Percentiles rank a stretch among this genome's conserved stretches.
Evolutionary conservation across 306 rosid species (phyloP).

Genomic region (Acacia acuminata): DNA sequence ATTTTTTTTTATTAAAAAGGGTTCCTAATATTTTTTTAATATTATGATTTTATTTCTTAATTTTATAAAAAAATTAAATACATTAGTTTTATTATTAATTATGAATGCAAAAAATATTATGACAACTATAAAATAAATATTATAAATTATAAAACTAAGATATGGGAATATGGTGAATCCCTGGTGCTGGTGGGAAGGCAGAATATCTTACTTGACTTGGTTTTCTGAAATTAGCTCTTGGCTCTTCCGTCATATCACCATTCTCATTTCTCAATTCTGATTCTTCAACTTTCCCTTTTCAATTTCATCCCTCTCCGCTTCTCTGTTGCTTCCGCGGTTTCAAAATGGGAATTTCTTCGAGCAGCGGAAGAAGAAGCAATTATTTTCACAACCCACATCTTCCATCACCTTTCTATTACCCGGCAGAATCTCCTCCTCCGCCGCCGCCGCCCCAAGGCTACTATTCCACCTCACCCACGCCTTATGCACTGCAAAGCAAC

Average conservation of each 20-base stretch:
- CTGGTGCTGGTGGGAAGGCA: not conserved
- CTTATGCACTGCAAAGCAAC: constrained; percentile 31
- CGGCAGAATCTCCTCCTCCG: constrained; percentile 44
- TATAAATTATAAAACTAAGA: not conserved
- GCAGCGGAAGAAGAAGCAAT: constrained; percentile 61
- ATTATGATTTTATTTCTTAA: too few relatives aligned
- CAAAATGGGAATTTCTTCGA: constrained; percentile 78
- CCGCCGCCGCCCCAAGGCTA: constrained; percentile 46
- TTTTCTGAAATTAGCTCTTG: not conserved
- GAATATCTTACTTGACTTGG: too few relatives aligned
- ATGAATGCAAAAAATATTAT: too few relatives aligned
- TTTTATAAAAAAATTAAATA: too few relatives aligned
- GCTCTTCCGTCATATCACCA: not conserved
- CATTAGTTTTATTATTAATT: too few relatives aligned
- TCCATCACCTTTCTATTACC: constrained; percentile 43
- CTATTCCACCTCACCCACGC: constrained; percentile 32
- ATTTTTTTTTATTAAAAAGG: too few relatives aligned
- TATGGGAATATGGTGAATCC: not conserved
- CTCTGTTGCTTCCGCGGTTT: not conserved
- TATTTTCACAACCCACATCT: constrained; percentile 40
- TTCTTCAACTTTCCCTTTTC: not conserved
- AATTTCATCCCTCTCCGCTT: not conserved
- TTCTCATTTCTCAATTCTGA: not conserved
- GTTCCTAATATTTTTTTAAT: too few relatives aligned
- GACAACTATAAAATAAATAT: not conserved